phyloP scores from a whole-genome alignment of 306 rosid species.

The Sesbania bispinosa region DNA sequence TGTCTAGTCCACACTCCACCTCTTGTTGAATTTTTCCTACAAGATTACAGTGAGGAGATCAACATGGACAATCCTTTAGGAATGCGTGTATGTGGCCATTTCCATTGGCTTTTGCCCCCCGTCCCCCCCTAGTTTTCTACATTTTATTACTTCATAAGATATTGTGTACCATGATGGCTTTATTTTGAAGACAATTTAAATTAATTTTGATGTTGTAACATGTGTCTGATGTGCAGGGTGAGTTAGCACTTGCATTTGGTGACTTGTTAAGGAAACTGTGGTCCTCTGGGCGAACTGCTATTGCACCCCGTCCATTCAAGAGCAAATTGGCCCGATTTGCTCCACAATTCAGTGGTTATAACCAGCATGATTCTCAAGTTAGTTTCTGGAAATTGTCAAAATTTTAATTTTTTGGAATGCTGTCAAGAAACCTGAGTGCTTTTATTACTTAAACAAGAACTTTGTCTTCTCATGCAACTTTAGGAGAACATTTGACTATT shows the following conservation, averaged over 20 bases:
- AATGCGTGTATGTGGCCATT: slow-evolving; percentile 72
- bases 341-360: slow-evolving; percentile 98
- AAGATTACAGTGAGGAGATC: slow-evolving; percentile 89
- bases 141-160: slow-evolving; percentile 10
- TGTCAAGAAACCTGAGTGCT: slow-evolving; percentile 4
- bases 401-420: background rate
- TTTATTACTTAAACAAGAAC: background rate
- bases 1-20: slow-evolving; percentile 96
- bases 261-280: slow-evolving; percentile 91
- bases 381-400: slow-evolving; percentile 31
- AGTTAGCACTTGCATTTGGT: slow-evolving; percentile 92
- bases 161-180: background rate
- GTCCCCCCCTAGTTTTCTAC: background rate
- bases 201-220: slow-evolving; percentile 22
- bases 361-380: slow-evolving; percentile 99
- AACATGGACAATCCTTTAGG: slow-evolving; percentile 93
- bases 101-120: background rate
- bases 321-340: slow-evolving; percentile 96
- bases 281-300: slow-evolving; percentile 80
- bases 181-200: slow-evolving; percentile 13
- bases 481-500: background rate
- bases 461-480: background rate
- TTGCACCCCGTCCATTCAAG: slow-evolving; percentile 92
- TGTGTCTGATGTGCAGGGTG: slow-evolving; percentile 69
- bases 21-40: slow-evolving; percentile 79